phyloP scores from a whole-genome alignment of 2,329 filamentous ascomycete genomes.

The Emericellopsis atlantica region DNA sequence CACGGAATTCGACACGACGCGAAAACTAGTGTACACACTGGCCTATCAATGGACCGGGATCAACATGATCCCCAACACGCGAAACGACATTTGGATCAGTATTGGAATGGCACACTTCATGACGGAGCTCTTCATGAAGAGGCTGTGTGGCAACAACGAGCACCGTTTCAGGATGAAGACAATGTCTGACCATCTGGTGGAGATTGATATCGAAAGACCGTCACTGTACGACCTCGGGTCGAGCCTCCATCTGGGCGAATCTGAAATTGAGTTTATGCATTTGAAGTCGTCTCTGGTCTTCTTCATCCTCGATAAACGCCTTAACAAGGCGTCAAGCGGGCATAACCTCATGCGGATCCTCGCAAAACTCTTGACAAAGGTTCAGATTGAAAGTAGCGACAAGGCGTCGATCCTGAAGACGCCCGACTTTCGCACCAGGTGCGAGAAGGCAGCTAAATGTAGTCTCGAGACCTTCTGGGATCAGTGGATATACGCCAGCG shows the following conservation, averaged over 20 bases:
- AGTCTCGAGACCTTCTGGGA: constrained; percentile 84
- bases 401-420: constrained; percentile 63
- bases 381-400: constrained; percentile 50
- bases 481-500: constrained; percentile 82
- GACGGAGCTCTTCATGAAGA: constrained; percentile 84
- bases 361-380: constrained; percentile 72
- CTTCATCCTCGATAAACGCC: constrained; percentile 83
- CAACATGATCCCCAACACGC: constrained; percentile 74
- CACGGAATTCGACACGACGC: constrained; percentile 67
- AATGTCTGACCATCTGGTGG: constrained; percentile 68
- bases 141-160: constrained; percentile 86
- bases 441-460: constrained; percentile 79
- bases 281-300: constrained; percentile 85
- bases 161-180: constrained; percentile 83
- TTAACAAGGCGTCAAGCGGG: constrained; percentile 72
- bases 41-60: constrained; percentile 93
- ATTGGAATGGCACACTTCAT: constrained; percentile 90
- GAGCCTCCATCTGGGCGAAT: constrained; percentile 64
- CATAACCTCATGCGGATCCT: constrained; percentile 80
- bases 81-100: constrained; percentile 76
- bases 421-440: constrained; percentile 67
- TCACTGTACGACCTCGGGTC: constrained; percentile 72
- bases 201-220: constrained; percentile 70
- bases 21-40: constrained; percentile 69
- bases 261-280: constrained; percentile 81